A percentile compares a stretch with the other conserved stretches of the same genome.
Evolutionary conservation across 1,139 yeast genomes (phyloP).

Genomic region (Pichia sp.): DNA sequence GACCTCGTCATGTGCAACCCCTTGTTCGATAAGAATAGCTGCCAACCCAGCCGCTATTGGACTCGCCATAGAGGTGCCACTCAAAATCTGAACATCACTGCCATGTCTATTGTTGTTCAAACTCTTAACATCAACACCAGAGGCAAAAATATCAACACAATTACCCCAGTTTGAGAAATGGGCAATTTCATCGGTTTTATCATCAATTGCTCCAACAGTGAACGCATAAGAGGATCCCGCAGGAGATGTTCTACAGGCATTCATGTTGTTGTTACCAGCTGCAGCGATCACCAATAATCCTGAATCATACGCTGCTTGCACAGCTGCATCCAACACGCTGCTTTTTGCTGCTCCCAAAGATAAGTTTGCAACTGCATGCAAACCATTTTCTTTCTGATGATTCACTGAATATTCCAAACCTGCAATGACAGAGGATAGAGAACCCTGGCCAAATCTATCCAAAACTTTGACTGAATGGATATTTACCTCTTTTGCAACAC

Average conservation of each 20-base stretch:
- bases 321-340: slow-evolving; percentile 62
- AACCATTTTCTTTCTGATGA: slow-evolving; percentile 34
- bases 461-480: slow-evolving; percentile 71
- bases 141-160: slow-evolving; percentile 80
- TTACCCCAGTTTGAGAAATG: slow-evolving; percentile 82
- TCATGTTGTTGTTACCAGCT: slow-evolving; percentile 75
- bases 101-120: slow-evolving; percentile 32
- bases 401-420: slow-evolving; percentile 71
- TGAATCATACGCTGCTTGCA: slow-evolving; percentile 61
- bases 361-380: slow-evolving; percentile 68
- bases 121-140: slow-evolving; percentile 65
- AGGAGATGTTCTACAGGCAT: slow-evolving; percentile 68
- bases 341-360: slow-evolving; percentile 73
- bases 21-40: slow-evolving; percentile 61
- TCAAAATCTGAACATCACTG: slow-evolving; percentile 39
- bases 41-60: slow-evolving; percentile 75
- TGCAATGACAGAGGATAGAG: slow-evolving; percentile 59
- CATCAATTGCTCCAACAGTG: slow-evolving; percentile 86
- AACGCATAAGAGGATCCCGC: slow-evolving; percentile 54
- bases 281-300: slow-evolving; percentile 83
- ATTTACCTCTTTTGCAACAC: slow-evolving; percentile 68
- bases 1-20: slow-evolving; percentile 43
- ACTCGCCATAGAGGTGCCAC: slow-evolving; percentile 89
- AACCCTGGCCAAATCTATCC: slow-evolving; percentile 60
- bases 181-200: slow-evolving; percentile 61